Conservation (phyloP, 1,284 basidiomycete species). For the Megacollybia platyphylla region DNA sequence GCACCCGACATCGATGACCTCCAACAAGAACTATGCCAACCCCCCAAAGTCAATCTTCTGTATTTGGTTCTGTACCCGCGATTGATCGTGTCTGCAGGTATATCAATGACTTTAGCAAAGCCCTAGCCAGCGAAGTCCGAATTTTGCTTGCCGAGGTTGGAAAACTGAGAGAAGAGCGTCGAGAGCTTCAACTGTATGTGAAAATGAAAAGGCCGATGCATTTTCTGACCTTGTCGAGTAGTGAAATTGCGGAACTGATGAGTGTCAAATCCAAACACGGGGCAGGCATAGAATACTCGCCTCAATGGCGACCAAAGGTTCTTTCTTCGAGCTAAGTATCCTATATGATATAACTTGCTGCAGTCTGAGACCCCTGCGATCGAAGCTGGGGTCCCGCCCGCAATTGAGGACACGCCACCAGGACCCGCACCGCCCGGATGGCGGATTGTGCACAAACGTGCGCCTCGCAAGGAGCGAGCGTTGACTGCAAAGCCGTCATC, state of each 20-base stretch:
- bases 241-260: constrained; percentile 69
- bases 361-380: constrained; percentile 9
- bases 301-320: constrained; percentile 51
- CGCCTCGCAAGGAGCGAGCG: constrained; percentile 29
- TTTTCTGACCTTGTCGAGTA: constrained; percentile 12
- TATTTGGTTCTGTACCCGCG: not conserved
- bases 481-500: constrained; percentile 20
- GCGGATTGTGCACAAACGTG: constrained; percentile 54
- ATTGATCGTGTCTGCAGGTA: constrained; percentile 28
- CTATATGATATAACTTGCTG: constrained; percentile 7
- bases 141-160: constrained; percentile 59
- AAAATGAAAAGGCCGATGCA: no score
- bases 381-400: constrained; percentile 19
- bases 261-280: constrained; percentile 64
- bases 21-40: constrained; percentile 5
- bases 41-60: constrained; percentile 7
- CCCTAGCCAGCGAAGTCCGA: constrained; percentile 45
- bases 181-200: constrained; percentile 56
- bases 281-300: constrained; percentile 52
- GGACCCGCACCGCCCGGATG: constrained; percentile 52
- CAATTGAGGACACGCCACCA: constrained; percentile 21
- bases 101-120: constrained; percentile 58
- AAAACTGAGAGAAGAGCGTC: constrained; percentile 59
- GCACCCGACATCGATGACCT: not conserved
- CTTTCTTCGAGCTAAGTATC: constrained; percentile 8